Evolutionary conservation across 164 flowering plant genomes (phyloP), one percentile per base, ranked within the genome.

Genomic region (Stephania cephalantha): DNA sequence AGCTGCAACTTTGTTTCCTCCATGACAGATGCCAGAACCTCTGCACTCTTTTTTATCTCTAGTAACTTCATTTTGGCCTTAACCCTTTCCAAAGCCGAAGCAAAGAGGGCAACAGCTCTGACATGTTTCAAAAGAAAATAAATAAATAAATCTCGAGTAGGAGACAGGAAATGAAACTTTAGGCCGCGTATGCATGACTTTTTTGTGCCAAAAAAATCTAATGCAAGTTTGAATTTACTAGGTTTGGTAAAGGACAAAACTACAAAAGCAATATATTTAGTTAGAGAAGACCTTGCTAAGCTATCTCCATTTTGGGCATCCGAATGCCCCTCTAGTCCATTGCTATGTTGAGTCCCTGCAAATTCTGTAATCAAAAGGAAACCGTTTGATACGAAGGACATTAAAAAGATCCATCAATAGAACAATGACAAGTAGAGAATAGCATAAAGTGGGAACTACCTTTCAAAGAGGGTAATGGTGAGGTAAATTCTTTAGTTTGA

Each of bases 51-150:
- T 84, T 86, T 83, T 73, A 71, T 83, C 53, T 89, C 80, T 69
- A 81, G 82, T 17, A 80, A 82, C 80, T 83, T 81, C 84, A 89
- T 81, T 84, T 87, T 91, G 77, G 79, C 80, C 82, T 85, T 84
- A 72, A 90, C 79, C 78, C 82, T 86, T 75, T 87, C 84, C 70
- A 93, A 76, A 64, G 88, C 88, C 77, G 81, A 68, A 45, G 90
- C 88, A 78, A 92, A 85, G 71, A 89, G 74, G 68, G 83, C 73
- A 71, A 86, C 83, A 50, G 87, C 95, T 83, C 97, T 91, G 83
- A 73, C 63, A 78, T 42, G 79, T 77, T 71, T 64, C 63, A 61
- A 71, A 75, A 71, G 50, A 18, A 74, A 68, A 58, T 55, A 25
- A 25, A 2, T 61, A 58, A 71, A 35, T 61, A 72, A 77, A 46